Base-by-base conservation (phyloP, 2,329 filamentous ascomycete genomes). In the Fusarium robinianum region DNA sequence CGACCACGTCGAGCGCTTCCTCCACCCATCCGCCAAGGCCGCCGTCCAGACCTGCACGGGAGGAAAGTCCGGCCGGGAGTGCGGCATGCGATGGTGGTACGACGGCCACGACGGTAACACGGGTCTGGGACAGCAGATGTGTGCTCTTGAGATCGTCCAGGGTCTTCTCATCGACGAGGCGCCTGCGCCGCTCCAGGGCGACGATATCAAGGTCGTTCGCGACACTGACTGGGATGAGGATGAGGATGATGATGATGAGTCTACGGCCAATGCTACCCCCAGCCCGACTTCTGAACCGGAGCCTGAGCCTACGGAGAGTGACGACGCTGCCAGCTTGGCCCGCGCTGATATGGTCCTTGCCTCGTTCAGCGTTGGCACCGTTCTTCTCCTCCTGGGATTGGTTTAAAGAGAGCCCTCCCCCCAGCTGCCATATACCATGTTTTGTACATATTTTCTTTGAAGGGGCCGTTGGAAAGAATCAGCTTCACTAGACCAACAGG, bases 41-140 rank as follows among this genome's bases (percentile, higher is more conserved):
- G 84, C 82, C 3, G 80, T 72, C 5, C 62, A 68, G 19, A 70
- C 76, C 3, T 87, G 83, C 62, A 76, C 76, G 0, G 83, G 81
- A 10, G 77, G 75, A n/a, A 51, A 63, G 4, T 69, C 72, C 47
- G 74, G 76, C 5, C 73, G 71, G 2, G 70, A 72, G 12, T 87
- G 83, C 56, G 81, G 83, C n/a, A 70, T 79, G 60, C 78, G 75
- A 61, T 87, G 83, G 83, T 84, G 82, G 48, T 67, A 72, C 1
- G 75, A 74, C 25, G 76, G 72, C 2, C 83, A 73, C 49, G 83
- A 86, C 57, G 75, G 73, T 24, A 69, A 65, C 16, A 63, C 69
- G 1, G 81, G 81, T 3, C 70, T 85, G 5, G 83, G 83, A 5
- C 79, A 84, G 65, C 76, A 85, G 61, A 81, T 86, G 79, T 78